Percentiles rank a stretch among this genome's conserved stretches.
Conservation (phyloP, 2,329 filamentous ascomycete genomes). For the Fusarium nanum region DNA sequence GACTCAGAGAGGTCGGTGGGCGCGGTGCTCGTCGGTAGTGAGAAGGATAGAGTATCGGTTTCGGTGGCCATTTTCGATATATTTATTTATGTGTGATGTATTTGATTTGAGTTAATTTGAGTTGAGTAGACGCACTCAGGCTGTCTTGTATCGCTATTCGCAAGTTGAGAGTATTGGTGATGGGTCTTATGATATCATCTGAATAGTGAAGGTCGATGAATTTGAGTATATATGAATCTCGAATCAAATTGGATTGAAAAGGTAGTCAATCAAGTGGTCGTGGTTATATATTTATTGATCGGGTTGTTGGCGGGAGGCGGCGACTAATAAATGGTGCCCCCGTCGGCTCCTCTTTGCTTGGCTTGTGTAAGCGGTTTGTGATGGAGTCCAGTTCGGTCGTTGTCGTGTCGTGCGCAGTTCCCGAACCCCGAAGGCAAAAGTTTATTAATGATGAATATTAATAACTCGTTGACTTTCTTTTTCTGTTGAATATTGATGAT, state of each 20-base stretch:
- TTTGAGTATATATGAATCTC: neutral
- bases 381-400: slow-evolving; percentile 13
- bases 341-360: slow-evolving; percentile 21
- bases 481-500: neutral
- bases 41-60: slow-evolving; percentile 50
- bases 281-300: neutral
- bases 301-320: slow-evolving; percentile 20
- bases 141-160: slow-evolving; percentile 10
- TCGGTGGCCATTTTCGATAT: slow-evolving; percentile 48
- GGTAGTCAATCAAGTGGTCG: neutral
- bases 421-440: slow-evolving; percentile 35
- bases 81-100: neutral
- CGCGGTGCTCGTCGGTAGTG: slow-evolving; percentile 49
- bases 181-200: slow-evolving; percentile 31
- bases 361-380: slow-evolving; percentile 37
- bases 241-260: neutral
- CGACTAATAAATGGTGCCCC: slow-evolving; percentile 24
- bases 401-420: slow-evolving; percentile 22
- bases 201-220: neutral
- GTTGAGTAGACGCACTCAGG: slow-evolving; percentile 18
- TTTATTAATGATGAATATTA: slow-evolving; percentile 2
- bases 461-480: neutral
- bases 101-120: neutral
- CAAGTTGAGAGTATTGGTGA: neutral
- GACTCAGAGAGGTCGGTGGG: slow-evolving; percentile 49